Evolutionary conservation across 176 grass and related monocot genomes (phyloP), one percentile per base, ranked within the genome.

Genomic region (Triticum timopheevii): DNA sequence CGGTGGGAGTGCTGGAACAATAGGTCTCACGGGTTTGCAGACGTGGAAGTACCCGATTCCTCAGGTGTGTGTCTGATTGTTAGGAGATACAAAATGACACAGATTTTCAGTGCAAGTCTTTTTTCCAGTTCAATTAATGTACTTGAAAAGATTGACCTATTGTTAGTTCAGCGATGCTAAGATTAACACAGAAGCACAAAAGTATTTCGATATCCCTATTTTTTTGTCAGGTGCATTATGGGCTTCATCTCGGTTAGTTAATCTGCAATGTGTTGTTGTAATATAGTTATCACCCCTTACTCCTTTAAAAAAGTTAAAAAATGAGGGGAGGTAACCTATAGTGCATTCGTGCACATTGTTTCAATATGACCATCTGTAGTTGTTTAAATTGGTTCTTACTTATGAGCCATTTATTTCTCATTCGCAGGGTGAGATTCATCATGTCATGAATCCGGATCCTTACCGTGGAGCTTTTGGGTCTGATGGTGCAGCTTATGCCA

Each of bases 11-110:
- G 92, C 92, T 35, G 97, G 92, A 68, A 96, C 97, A 1, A 99
- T 96, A 65, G 92, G 92, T 28, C 56, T 94, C 76, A 99, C 94
- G 9, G 97, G 89, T 87, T 84, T 99, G 65, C 92, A 96, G 80
- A 99, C 90, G 2, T 99, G 97, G 97, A 99, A 94, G 70, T 99
- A 96, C 50, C 94, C 92, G 9, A 96, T 96, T 83, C 97, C 97
- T 80, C 94, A 99, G 94, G 97, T 99, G 34, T 23, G 67, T 86
- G 73, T 22, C 39, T 65, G 22, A 34, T 28, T 33, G 30, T 58
- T 19, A 77, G 3, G 31, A 63, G 5, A 24, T 17, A 28, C 15
- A 17, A 69, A 9, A 70, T 70, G 19, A 38, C 68, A 59, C 3
- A 54, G 13, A 52, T 25, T 52, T 31, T 20, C 25, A 20, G 6